A percentile compares a stretch with the other conserved stretches of the same genome.
Evolutionary conservation across 2,329 filamentous ascomycete genomes (phyloP).

Genomic region (Diaporthe velutina): DNA sequence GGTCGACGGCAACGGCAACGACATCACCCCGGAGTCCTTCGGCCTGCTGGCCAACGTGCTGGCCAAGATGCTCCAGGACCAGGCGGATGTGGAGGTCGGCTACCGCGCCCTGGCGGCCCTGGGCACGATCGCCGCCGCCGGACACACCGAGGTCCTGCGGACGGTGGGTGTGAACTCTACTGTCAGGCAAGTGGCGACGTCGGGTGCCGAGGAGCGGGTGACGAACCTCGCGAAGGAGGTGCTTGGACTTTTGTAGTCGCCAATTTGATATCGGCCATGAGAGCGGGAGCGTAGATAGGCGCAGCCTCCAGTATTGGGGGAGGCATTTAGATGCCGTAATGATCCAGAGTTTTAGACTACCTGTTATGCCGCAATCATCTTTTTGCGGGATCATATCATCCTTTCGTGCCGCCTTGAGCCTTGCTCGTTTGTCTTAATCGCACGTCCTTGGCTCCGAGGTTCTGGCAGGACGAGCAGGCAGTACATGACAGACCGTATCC

Average conservation of each 20-base stretch:
- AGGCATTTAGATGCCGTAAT: slow-evolving; percentile 10
- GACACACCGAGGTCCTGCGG: slow-evolving; percentile 59
- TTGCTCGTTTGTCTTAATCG: too few species aligned
- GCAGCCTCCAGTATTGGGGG: not conserved
- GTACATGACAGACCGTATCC: not conserved
- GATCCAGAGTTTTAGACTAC: slow-evolving; percentile 6
- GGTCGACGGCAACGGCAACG: slow-evolving; percentile 44
- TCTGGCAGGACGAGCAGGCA: too few species aligned
- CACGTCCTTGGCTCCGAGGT: too few species aligned
- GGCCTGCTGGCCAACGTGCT: slow-evolving; percentile 66
- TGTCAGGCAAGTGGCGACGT: slow-evolving; percentile 53
- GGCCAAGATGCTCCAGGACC: slow-evolving; percentile 71
- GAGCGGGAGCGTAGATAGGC: not conserved
- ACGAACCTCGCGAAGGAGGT: slow-evolving; percentile 61
- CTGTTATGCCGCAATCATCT: not conserved
- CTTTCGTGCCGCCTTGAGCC: too few species aligned
- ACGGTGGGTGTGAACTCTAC: slow-evolving; percentile 56
- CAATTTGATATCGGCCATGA: not conserved
- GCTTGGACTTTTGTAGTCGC: slow-evolving; percentile 52
- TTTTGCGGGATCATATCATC: not conserved
- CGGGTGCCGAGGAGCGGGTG: slow-evolving; percentile 61
- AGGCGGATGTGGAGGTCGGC: slow-evolving; percentile 84
- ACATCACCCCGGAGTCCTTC: slow-evolving; percentile 57
- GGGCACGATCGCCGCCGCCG: slow-evolving; percentile 79
- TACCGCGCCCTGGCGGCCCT: slow-evolving; percentile 86